Percentiles rank a stretch among this genome's conserved stretches.
These are phyloP conservation scores for Corrigiola litoralis DNA, from an alignment of 179 eudicot genomes.

Conservation along the genomic window DNA sequence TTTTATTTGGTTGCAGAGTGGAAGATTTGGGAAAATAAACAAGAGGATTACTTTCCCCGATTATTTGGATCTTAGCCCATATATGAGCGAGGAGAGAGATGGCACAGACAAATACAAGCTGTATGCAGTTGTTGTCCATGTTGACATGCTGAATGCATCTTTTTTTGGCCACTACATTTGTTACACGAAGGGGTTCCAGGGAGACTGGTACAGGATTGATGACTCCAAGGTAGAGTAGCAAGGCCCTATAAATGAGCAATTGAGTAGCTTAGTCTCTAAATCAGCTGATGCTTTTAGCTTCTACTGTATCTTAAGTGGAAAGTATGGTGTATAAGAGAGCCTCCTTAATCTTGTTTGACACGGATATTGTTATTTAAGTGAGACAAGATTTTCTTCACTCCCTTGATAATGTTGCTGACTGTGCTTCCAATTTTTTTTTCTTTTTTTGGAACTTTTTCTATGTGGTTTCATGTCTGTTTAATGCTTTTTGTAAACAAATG, in stretches of 20 bases:
- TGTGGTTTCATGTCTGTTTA: neutral
- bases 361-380: neutral
- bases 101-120: slow-evolving; percentile 58
- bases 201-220: slow-evolving; percentile 89
- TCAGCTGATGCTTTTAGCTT: neutral
- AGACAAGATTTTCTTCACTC: neutral
- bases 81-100: slow-evolving; percentile 74
- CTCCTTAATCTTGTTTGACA: neutral
- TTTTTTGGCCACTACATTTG: slow-evolving; percentile 92
- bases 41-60: slow-evolving; percentile 82
- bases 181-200: slow-evolving; percentile 66
- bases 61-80: slow-evolving; percentile 67
- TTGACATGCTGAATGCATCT: slow-evolving; percentile 95
- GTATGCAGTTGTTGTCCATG: slow-evolving; percentile 84
- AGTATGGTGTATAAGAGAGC: neutral
- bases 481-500: neutral
- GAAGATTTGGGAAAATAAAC: slow-evolving; percentile 91
- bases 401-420: neutral
- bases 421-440: neutral
- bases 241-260: neutral
- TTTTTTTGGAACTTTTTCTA: neutral
- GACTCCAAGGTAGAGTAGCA: slow-evolving; percentile 69
- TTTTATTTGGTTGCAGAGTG: slow-evolving; percentile 51
- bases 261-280: no score
- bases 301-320: neutral